Conservation (phyloP, 768 basidiomycete genomes). For the Boletellus emodensis region DNA sequence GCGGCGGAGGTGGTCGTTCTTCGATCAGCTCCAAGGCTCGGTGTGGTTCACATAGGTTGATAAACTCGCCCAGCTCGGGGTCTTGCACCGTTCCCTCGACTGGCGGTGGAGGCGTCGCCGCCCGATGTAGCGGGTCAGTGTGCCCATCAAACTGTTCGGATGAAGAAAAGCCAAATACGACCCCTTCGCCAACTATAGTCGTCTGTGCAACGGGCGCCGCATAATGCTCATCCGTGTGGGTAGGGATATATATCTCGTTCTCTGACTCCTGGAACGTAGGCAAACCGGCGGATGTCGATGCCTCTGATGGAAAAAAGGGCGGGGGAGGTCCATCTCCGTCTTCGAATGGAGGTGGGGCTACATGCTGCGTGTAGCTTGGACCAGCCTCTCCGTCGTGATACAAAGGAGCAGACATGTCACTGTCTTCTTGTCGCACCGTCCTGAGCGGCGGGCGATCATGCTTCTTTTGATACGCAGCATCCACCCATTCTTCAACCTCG, state of each 20-base stretch:
- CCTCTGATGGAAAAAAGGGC: slow-evolving; percentile 48
- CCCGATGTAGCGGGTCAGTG: slow-evolving; percentile 59
- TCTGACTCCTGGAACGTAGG: slow-evolving; percentile 83
- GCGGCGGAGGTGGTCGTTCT: slow-evolving; percentile 71
- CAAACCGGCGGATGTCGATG: slow-evolving; percentile 55
- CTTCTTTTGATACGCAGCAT: slow-evolving; percentile 81
- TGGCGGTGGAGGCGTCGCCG: slow-evolving; percentile 69
- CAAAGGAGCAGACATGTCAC: slow-evolving; percentile 54
- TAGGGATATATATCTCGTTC: slow-evolving; percentile 65
- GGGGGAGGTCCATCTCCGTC: slow-evolving; percentile 80
- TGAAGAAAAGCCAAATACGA: slow-evolving; percentile 66
- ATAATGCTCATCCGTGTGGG: slow-evolving; percentile 35
- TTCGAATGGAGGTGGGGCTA: slow-evolving; percentile 81
- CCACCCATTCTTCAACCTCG: slow-evolving; percentile 67
- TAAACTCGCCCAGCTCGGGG: slow-evolving; percentile 63
- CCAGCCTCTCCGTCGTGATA: slow-evolving; percentile 74
- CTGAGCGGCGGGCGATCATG: slow-evolving; percentile 75
- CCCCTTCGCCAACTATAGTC: slow-evolving; percentile 68
- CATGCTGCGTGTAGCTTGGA: slow-evolving; percentile 60
- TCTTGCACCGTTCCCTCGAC: slow-evolving; percentile 73
- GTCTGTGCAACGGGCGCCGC: slow-evolving; percentile 30
- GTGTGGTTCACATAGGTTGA: slow-evolving; percentile 52
- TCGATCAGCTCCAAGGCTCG: slow-evolving; percentile 55
- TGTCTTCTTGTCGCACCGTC: slow-evolving; percentile 68
- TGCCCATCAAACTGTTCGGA: slow-evolving; percentile 82